These are phyloP conservation scores for Talaromyces sp. DNA, from an alignment of 2,329 filamentous ascomycete species.

Conservation along the genomic window DNA sequence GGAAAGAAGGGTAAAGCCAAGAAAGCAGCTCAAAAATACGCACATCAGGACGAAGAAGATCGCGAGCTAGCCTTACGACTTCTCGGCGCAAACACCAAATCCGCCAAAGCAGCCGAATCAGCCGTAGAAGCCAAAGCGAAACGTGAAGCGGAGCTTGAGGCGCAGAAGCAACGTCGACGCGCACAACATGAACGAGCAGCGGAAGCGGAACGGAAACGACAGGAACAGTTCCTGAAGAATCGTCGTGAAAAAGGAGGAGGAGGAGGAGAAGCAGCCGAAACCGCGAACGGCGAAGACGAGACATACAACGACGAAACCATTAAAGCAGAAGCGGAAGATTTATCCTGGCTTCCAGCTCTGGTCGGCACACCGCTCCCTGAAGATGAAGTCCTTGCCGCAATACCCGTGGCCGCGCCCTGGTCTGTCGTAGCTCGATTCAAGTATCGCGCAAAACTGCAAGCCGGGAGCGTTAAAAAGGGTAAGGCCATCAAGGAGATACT, in stretches of 20 bases:
- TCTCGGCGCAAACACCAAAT: slow-evolving; percentile 63
- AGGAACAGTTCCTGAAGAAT: slow-evolving; percentile 66
- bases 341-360: slow-evolving; percentile 59
- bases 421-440: slow-evolving; percentile 64
- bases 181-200: slow-evolving; percentile 76
- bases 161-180: slow-evolving; percentile 67
- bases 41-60: slow-evolving; percentile 90
- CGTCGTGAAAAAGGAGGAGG: no score
- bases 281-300: slow-evolving; percentile 38
- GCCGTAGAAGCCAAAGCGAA: slow-evolving; percentile 57
- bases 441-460: slow-evolving; percentile 93
- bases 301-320: slow-evolving; percentile 52
- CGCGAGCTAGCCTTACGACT: slow-evolving; percentile 74
- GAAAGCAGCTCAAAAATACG: slow-evolving; percentile 85
- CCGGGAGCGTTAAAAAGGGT: slow-evolving; percentile 83
- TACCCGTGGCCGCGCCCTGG: slow-evolving; percentile 61
- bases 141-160: slow-evolving; percentile 66
- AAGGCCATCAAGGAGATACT: slow-evolving; percentile 89
- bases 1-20: slow-evolving; percentile 79
- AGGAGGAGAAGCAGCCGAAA: slow-evolving; percentile 54
- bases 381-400: slow-evolving; percentile 64
- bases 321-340: slow-evolving; percentile 44
- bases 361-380: slow-evolving; percentile 72
- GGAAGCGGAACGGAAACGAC: slow-evolving; percentile 56
- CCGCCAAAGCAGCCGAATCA: slow-evolving; percentile 59